Base-by-base conservation (phyloP, 2,329 filamentous ascomycete species). In the Geosmithia morbida region DNA sequence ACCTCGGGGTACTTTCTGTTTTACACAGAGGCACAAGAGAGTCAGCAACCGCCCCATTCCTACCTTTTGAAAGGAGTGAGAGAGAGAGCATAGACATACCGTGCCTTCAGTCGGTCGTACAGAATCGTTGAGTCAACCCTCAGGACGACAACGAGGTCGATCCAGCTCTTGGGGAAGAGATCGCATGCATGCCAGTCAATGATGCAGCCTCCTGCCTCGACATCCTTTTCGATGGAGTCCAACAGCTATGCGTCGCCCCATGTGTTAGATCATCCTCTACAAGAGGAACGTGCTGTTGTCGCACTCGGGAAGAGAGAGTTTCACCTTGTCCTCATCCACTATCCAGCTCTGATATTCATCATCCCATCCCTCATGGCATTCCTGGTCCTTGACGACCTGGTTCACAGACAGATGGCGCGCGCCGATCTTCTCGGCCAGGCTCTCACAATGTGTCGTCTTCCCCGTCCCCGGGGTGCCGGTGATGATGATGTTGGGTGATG, bases 151-250 rank as follows among this genome's bases (percentile, higher is more conserved):
- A 98, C 89, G 2, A 98, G 75, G 62, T 98, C 92, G 59, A 98
- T 84, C 87, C 89, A 94, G 59, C 84, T 84, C 61, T 85, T 81
- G 2, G 92, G 92, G 59, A 97, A 97, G 19, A 97, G 68, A 58
- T 97, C 92, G 68, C 90, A 97, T 2, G 89, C 90, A 66, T 98
- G 92, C 90, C 92, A 98, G 68, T 98, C 92, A 59, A 98, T 85
- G 55, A 98, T 80, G 63, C 80, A 86, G 18, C 92, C 92, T 49
- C 90, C 90, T 18, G 75, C 67, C 52, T 81, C 75, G 40, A 86
- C 75, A 51, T 92, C 83, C 48, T 85, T 77, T 66, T 97, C 92
- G 49, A 98, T 83, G 44, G 85, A 79, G 61, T 98, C 92, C 19
- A 98, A 74, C 30, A 98, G 69, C 81, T 88, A 13, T 11, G 56